phyloP scores from a whole-genome alignment of 345 rosid genomes.

The Streptanthus diversifolius region DNA sequence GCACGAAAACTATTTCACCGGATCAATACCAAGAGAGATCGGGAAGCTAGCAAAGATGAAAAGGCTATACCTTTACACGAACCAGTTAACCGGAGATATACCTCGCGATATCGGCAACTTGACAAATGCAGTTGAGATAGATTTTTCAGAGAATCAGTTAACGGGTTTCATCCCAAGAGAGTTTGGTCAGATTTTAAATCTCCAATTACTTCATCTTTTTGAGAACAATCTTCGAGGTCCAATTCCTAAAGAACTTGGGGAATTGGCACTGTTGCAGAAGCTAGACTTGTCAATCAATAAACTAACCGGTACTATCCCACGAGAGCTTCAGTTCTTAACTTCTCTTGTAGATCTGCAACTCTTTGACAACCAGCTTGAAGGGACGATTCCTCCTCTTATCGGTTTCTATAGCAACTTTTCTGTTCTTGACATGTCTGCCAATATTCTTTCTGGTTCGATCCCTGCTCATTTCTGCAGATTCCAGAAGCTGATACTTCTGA shows the following conservation, averaged over 20 bases:
- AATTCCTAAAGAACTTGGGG: constrained; percentile 65
- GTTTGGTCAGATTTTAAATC: constrained; percentile 53
- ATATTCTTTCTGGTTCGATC: constrained; percentile 55
- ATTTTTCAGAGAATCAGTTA: constrained; percentile 69
- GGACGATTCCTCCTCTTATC: constrained; percentile 61
- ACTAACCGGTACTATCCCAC: constrained; percentile 61
- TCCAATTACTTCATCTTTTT: constrained; percentile 59
- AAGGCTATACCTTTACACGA: constrained; percentile 61
- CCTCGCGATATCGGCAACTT: constrained; percentile 63
- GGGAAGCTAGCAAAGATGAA: constrained; percentile 49
- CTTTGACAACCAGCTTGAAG: constrained; percentile 63
- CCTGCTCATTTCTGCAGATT: constrained; percentile 67
- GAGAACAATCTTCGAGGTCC: constrained; percentile 60
- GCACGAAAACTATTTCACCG: constrained; percentile 60
- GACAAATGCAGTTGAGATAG: constrained; percentile 54
- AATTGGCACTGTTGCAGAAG: constrained; percentile 48
- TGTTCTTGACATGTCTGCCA: constrained; percentile 63
- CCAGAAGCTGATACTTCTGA: constrained; percentile 61
- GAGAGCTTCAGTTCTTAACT: constrained; percentile 54
- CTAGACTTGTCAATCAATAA: constrained; percentile 76
- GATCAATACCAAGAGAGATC: constrained; percentile 56
- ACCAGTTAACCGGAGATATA: constrained; percentile 68
- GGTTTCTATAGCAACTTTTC: constrained; percentile 56
- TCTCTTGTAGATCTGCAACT: constrained; percentile 61
- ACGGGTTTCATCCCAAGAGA: constrained; percentile 60